A percentile compares a stretch with the other conserved stretches of the same genome.
Conservation (phyloP, 1,139 yeast species). For the Eremothecium sinecaudum region DNA sequence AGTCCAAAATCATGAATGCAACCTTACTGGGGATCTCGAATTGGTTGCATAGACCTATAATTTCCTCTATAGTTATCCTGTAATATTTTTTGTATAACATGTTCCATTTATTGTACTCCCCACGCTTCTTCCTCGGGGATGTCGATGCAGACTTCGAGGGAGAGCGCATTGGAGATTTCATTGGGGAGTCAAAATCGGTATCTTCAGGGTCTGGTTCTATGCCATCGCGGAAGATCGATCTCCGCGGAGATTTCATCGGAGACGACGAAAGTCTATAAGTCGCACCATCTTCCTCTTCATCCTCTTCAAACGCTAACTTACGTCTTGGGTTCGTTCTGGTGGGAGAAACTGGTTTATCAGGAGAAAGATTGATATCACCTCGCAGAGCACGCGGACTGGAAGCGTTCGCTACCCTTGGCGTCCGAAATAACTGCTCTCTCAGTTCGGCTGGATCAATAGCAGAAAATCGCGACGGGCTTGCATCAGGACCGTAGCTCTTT, state of each 20-base stretch:
- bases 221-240: slow-evolving; percentile 1
- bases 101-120: slow-evolving; percentile 15
- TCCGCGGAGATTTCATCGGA: slow-evolving; percentile 1
- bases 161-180: slow-evolving; percentile 6
- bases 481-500: no score
- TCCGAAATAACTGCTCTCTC: slow-evolving; percentile 24
- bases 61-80: slow-evolving; percentile 38
- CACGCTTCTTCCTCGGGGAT: slow-evolving; percentile 8
- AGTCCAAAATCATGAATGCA: slow-evolving; percentile 42
- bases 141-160: slow-evolving; percentile 5
- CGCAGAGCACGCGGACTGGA: slow-evolving; percentile 9
- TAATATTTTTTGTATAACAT: slow-evolving; percentile 21
- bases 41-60: slow-evolving; percentile 51
- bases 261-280: slow-evolving; percentile 5
- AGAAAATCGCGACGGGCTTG: slow-evolving; percentile 19
- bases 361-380: slow-evolving; percentile 3
- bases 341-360: slow-evolving; percentile 7
- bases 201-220: slow-evolving; percentile 4
- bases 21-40: slow-evolving; percentile 50
- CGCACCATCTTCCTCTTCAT: slow-evolving; percentile 16
- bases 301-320: slow-evolving; percentile 30
- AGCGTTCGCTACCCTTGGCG: slow-evolving; percentile 12
- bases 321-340: slow-evolving; percentile 20
- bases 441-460: slow-evolving; percentile 24
- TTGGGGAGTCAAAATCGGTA: slow-evolving; percentile 3